Evolutionary conservation across 2,329 filamentous ascomycete genomes (phyloP), one percentile per base, ranked within the genome.

Genomic region (Beauveria medogensis): DNA sequence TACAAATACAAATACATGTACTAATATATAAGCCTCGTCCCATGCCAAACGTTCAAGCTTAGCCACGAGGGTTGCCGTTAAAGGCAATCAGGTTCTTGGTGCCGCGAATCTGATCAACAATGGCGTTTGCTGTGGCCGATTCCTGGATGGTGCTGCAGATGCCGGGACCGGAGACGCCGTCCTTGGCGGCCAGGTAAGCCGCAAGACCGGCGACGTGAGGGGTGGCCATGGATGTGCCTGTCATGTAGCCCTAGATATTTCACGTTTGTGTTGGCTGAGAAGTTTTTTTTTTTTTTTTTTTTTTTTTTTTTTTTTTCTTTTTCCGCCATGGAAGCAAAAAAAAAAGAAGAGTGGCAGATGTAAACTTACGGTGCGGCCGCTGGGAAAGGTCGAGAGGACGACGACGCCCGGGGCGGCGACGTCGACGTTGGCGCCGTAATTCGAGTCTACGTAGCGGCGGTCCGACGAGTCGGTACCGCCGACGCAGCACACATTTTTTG

Each of bases 391-490:
- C 5, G 76, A 79, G 1, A 75, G 66, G 28, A 82, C 75, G 60
- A 75, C 64, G 61, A 81, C 77, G 50, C 78, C 80, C 16, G 80
- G 79, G 6, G 75, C 80, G 60, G 77, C 80, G 62, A 82, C 69
- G 67, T 80, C 77, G 57, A 82, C 77, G 26, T 67, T 59, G 3
- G 61, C 12, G 43, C 80, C 80, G 62, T 79, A 82, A 74, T 82
- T 82, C 74, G 74, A 78, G 69, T 81, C 81, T 62, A 65, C 67
- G 26, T 78, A 78, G 47, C 71, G 73, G 59, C 40, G 54, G 65
- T 82, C 79, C 50, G 66, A 76, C 44, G 67, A 64, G 65, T 78
- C 76, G 61, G 81, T 75, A 60, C 78, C 80, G 62, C 79, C 80
- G 56, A 82, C 78, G 41, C 78, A 78, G 70, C 82, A 79, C 69